These are phyloP conservation scores for Smithsoniella earleae DNA, from an alignment of 163 green algal species.

Conservation along the genomic window DNA sequence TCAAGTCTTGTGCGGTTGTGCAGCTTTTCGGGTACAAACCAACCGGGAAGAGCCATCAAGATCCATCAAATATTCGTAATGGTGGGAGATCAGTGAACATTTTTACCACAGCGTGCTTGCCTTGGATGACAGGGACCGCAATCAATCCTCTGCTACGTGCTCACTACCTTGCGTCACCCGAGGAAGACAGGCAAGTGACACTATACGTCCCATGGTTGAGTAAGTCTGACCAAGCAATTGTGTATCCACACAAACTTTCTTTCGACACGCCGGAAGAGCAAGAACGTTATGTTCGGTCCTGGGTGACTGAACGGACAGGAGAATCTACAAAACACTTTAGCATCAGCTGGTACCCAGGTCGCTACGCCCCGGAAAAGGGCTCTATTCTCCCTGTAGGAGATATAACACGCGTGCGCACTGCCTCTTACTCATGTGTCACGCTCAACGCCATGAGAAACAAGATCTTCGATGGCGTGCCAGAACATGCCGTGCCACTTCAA, in stretches of 20 bases:
- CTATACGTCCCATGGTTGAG: slow-evolving; percentile 91
- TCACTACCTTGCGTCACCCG: slow-evolving; percentile 66
- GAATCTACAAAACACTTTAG: slow-evolving; percentile 58
- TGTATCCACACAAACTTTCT: slow-evolving; percentile 70
- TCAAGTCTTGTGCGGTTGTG: background rate
- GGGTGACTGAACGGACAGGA: slow-evolving; percentile 70
- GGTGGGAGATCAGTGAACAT: slow-evolving; percentile 74
- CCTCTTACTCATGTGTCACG: background rate
- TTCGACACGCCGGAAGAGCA: slow-evolving; percentile 86
- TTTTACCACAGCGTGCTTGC: slow-evolving; percentile 92
- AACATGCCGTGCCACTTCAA: too few relatives aligned
- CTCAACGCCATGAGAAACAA: too few relatives aligned
- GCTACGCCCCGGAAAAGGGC: slow-evolving; percentile 85
- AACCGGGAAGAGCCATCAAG: background rate
- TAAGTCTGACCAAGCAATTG: slow-evolving; percentile 64
- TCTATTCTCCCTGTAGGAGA: slow-evolving; percentile 92
- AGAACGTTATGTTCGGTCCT: slow-evolving; percentile 79
- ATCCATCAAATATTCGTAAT: slow-evolving; percentile 52
- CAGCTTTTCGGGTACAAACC: background rate
- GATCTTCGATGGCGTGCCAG: too few relatives aligned
- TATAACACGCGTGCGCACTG: slow-evolving; percentile 53
- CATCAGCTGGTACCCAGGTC: slow-evolving; percentile 78
- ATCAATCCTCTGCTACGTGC: slow-evolving; percentile 96
- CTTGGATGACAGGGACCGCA: slow-evolving; percentile 96
- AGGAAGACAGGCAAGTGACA: slow-evolving; percentile 65